phyloP scores from a whole-genome alignment of 1,284 basidiomycete genomes.

The Sporisorium sorghi region DNA sequence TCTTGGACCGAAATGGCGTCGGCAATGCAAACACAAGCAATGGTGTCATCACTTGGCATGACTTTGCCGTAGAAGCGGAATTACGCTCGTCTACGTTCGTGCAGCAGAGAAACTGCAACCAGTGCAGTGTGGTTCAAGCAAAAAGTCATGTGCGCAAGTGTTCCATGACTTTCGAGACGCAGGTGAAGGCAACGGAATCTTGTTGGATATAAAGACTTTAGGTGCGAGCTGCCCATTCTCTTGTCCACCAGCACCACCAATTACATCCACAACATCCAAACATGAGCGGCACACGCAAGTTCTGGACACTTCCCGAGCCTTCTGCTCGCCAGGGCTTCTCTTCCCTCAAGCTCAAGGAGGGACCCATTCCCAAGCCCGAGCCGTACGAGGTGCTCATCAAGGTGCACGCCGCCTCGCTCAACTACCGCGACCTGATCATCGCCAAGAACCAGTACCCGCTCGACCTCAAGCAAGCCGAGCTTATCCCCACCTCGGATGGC shows the following conservation, averaged over 20 bases:
- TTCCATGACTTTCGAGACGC: too few relatives aligned
- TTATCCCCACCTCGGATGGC: slow-evolving; percentile 76
- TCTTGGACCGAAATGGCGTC: neutral
- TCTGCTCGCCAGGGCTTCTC: slow-evolving; percentile 42
- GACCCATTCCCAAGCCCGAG: slow-evolving; percentile 50
- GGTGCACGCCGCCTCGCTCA: slow-evolving; percentile 70
- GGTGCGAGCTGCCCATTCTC: too few relatives aligned
- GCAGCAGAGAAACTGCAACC: too few relatives aligned
- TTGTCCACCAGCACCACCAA: too few relatives aligned
- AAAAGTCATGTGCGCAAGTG: too few relatives aligned
- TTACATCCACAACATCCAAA: neutral
- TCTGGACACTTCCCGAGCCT: slow-evolving; percentile 39
- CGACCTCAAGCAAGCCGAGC: slow-evolving; percentile 43
- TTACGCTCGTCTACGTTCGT: neutral
- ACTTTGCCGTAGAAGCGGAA: neutral
- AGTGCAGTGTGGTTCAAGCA: too few relatives aligned
- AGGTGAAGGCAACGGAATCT: too few relatives aligned
- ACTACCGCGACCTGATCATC: slow-evolving; percentile 67
- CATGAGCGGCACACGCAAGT: slow-evolving; percentile 44
- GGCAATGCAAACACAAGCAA: neutral
- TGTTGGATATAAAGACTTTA: too few relatives aligned
- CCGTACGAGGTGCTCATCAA: slow-evolving; percentile 59
- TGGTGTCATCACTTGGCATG: slow-evolving; percentile 1
- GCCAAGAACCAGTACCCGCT: slow-evolving; percentile 44
- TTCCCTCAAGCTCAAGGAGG: slow-evolving; percentile 40